Evolutionary conservation across 2,329 filamentous ascomycete species (phyloP).

Genomic region (Exophiala sp.): DNA sequence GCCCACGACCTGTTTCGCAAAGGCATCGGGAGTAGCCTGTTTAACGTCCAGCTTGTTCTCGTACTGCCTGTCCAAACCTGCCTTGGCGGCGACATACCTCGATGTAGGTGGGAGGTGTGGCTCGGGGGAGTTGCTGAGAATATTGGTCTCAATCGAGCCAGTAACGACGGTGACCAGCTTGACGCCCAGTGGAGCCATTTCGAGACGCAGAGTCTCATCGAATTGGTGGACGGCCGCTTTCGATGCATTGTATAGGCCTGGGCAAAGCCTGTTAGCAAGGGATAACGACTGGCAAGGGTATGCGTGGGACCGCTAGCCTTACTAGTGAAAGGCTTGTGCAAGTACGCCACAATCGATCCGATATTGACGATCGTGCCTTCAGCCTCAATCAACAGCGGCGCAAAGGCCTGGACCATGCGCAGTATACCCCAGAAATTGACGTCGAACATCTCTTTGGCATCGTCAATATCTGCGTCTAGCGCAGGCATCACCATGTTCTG

Average conservation of each 20-base stretch:
- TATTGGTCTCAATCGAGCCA: constrained; percentile 57
- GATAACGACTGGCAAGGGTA: background rate
- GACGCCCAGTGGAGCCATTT: constrained; percentile 37
- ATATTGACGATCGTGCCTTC: constrained; percentile 14
- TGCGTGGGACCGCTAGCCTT: background rate
- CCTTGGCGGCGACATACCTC: background rate
- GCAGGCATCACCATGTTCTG: constrained; percentile 27
- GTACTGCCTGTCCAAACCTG: background rate
- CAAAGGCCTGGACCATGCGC: constrained; percentile 35
- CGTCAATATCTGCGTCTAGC: constrained; percentile 30
- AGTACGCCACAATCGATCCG: constrained; percentile 32
- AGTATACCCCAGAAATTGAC: constrained; percentile 35
- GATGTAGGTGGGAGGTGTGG: background rate
- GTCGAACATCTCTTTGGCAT: constrained; percentile 33
- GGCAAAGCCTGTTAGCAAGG: background rate
- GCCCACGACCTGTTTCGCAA: constrained; percentile 26
- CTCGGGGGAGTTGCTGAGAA: constrained; percentile 36
- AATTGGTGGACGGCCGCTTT: constrained; percentile 59
- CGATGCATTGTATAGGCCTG: constrained; percentile 50
- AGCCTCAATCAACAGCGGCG: constrained; percentile 26
- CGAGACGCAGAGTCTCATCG: constrained; percentile 55
- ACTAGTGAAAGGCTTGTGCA: constrained; percentile 33
- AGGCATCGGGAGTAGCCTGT: constrained; percentile 5
- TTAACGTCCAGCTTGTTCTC: background rate
- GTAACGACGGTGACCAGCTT: constrained; percentile 54